A percentile compares a stretch with the other conserved stretches of the same genome.
Conservation (phyloP, 345 rosid genomes). For the Sapria himalayana region DNA sequence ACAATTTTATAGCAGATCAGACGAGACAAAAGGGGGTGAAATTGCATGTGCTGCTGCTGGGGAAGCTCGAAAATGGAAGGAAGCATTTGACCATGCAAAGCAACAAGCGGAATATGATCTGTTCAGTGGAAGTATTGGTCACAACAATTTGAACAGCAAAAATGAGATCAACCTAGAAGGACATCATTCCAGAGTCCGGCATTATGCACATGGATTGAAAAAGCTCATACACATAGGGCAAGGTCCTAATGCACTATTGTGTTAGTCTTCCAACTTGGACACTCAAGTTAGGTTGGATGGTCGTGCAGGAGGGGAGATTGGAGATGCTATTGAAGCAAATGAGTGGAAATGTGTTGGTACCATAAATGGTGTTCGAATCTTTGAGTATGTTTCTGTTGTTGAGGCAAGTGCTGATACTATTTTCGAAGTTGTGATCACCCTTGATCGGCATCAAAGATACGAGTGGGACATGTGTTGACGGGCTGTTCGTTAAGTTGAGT, state of each 20-base stretch:
- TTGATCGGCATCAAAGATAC: constrained; percentile 61
- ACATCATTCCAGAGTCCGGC: constrained; percentile 76
- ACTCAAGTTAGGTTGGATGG: constrained; percentile 18
- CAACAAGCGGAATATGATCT: constrained; percentile 83
- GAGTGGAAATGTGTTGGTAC: constrained; percentile 87
- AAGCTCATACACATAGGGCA: constrained; percentile 75
- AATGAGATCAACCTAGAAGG: constrained; percentile 68
- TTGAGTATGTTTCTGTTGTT: constrained; percentile 68
- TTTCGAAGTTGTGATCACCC: constrained; percentile 56
- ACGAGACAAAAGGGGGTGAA: constrained; percentile 76
- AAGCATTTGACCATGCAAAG: constrained; percentile 90
- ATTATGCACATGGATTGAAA: constrained; percentile 60
- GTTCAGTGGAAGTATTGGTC: constrained; percentile 34
- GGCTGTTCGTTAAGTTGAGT: too few relatives aligned
- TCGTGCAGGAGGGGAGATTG: constrained; percentile 39
- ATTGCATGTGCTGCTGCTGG: constrained; percentile 87
- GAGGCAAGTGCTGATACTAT: constrained; percentile 75
- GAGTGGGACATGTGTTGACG: too few relatives aligned
- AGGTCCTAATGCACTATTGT: constrained; percentile 73
- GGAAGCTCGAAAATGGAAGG: constrained; percentile 75
- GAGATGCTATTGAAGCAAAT: constrained; percentile 79
- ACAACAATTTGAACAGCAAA: constrained; percentile 62
- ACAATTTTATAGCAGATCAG: constrained; percentile 57
- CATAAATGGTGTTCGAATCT: constrained; percentile 74
- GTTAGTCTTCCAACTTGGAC: constrained; percentile 43